A percentile compares a stretch with the other conserved stretches of the same genome.
Conservation (phyloP, 331 rosid genomes). For the Pyrus hybrid region DNA sequence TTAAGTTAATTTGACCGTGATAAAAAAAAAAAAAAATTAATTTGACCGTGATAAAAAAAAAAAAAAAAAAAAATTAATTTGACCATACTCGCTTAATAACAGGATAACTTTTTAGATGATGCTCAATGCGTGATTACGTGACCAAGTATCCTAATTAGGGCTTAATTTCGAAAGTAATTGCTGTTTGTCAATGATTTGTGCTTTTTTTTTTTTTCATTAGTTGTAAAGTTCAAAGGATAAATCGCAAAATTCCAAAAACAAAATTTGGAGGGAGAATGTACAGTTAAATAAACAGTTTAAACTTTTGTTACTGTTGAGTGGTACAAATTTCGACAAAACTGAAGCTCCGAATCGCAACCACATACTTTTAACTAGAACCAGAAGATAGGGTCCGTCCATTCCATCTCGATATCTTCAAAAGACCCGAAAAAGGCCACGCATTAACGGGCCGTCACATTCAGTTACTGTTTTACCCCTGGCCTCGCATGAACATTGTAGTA, state of each 20-base stretch:
- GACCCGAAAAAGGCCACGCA: constrained; percentile 41
- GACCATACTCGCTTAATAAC: no score
- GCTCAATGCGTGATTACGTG: no score
- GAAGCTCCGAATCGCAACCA: constrained; percentile 26
- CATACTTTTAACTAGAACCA: neutral
- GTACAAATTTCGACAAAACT: neutral
- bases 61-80: no score
- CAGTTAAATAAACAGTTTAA: neutral
- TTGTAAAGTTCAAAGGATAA: neutral
- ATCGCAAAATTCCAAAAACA: neutral
- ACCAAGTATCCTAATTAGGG: no score
- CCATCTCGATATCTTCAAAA: constrained; percentile 48
- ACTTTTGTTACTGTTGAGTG: neutral
- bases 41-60: no score
- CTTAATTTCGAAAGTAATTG: no score
- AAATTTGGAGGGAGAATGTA: neutral
- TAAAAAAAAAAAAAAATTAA: no score
- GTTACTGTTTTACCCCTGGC: constrained; percentile 1
- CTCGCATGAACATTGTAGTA: neutral
- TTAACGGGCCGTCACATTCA: constrained; percentile 68
- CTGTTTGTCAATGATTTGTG: no score
- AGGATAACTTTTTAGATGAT: no score
- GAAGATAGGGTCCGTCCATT: constrained; percentile 38
- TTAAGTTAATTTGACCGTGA: no score
- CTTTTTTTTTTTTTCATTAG: no score